Percentiles rank a stretch among this genome's conserved stretches.
phyloP scores from a whole-genome alignment of 345 rosid species.

The Hypericum perforatum region DNA sequence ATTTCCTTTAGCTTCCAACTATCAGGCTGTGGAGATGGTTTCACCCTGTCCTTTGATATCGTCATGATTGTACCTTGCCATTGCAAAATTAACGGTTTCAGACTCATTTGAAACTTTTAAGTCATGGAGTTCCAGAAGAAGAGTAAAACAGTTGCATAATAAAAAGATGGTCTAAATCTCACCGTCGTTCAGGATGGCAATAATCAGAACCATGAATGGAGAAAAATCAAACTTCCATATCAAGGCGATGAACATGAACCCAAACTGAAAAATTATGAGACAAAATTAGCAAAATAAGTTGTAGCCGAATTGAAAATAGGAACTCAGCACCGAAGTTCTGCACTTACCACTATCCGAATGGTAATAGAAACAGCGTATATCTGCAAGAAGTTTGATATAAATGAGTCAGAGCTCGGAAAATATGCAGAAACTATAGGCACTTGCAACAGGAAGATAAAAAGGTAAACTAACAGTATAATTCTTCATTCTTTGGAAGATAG shows the following conservation, averaged over 20 bases:
- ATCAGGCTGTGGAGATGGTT: constrained; percentile 86
- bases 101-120: constrained; percentile 2
- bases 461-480: constrained; percentile 66
- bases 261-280: constrained; percentile 42
- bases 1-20: constrained; percentile 88
- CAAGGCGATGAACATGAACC: constrained; percentile 79
- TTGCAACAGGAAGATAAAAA: background rate
- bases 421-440: background rate
- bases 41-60: constrained; percentile 73
- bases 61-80: constrained; percentile 79
- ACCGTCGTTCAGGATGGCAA: constrained; percentile 89
- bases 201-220: constrained; percentile 86
- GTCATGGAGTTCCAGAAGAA: background rate
- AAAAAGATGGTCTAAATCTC: constrained; percentile 15
- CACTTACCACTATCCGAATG: constrained; percentile 81
- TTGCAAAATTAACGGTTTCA: background rate
- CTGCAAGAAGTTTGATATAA: constrained; percentile 26
- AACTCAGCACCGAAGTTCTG: background rate
- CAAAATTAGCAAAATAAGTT: background rate
- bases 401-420: constrained; percentile 7
- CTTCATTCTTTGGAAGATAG: constrained; percentile 95
- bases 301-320: background rate
- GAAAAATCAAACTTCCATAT: constrained; percentile 84
- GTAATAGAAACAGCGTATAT: constrained; percentile 93
- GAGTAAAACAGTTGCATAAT: background rate